Conservation (phyloP, 257 asterid species). For the Scutellaria baicalensis region DNA sequence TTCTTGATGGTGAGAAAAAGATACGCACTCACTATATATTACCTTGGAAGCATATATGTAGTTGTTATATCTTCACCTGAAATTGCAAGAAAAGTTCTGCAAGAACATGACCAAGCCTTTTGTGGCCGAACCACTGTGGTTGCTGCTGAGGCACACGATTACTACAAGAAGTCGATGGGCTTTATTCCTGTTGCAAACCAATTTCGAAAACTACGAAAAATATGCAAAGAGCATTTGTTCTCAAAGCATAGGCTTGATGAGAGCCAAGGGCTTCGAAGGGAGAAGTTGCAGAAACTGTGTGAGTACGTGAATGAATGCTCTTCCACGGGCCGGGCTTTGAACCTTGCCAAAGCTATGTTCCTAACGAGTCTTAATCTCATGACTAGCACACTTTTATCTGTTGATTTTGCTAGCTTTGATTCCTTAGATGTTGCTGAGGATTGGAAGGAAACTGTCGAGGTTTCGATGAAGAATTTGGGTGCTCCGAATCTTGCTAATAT, state of each 20-base stretch:
- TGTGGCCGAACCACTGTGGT: neutral
- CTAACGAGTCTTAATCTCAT: neutral
- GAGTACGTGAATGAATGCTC: neutral
- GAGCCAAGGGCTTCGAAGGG: neutral
- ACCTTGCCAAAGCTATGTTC: neutral
- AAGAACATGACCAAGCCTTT: neutral
- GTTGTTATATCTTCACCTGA: neutral
- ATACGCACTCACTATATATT: too few relatives aligned
- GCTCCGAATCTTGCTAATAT: neutral
- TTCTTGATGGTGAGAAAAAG: too few relatives aligned
- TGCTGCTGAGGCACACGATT: neutral
- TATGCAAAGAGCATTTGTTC: neutral
- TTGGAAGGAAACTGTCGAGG: neutral
- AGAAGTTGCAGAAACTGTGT: neutral
- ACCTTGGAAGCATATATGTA: neutral
- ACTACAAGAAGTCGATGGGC: too few relatives aligned
- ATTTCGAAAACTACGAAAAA: neutral
- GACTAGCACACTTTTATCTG: neutral
- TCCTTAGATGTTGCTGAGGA: neutral
- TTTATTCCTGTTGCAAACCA: neutral
- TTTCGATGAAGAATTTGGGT: neutral
- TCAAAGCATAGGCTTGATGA: neutral
- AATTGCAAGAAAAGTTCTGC: neutral
- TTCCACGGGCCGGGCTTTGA: neutral
- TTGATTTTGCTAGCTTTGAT: neutral